phyloP scores from a whole-genome alignment of 345 rosid genomes.

The Corymbia maculata region DNA sequence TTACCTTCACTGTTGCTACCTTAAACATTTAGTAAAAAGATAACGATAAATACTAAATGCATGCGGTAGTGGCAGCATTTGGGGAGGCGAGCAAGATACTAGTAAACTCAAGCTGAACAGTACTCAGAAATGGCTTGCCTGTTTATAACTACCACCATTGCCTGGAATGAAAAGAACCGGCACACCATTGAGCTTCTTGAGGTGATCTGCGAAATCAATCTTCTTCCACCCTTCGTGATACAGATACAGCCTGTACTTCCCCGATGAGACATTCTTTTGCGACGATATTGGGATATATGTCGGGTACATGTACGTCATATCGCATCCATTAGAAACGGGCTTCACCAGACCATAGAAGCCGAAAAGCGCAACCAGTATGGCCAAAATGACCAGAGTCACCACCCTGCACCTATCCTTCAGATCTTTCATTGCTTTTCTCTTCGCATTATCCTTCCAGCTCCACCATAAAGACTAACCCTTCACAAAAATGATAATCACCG shows the following conservation, averaged over 20 bases:
- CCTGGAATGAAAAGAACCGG: constrained; percentile 97
- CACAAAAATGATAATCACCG: not conserved
- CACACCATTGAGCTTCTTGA: constrained; percentile 80
- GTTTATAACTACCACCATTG: constrained; percentile 95
- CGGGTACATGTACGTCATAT: constrained; percentile 97
- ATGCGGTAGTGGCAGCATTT: not conserved
- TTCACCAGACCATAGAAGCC: constrained; percentile 54
- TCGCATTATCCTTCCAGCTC: not conserved
- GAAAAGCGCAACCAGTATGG: constrained; percentile 41
- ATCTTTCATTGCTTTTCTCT: constrained; percentile 20
- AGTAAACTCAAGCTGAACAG: not conserved
- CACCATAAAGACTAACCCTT: not conserved
- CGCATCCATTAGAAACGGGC: constrained; percentile 81
- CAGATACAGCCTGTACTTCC: constrained; percentile 68
- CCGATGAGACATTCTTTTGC: constrained; percentile 21
- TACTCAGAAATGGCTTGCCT: constrained; percentile 23
- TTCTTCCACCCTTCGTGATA: constrained; percentile 98
- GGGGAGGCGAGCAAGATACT: not conserved
- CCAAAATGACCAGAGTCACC: constrained; percentile 25
- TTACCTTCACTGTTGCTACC: not conserved
- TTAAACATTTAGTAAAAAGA: not conserved
- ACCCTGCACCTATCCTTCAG: constrained; percentile 40
- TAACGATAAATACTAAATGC: not conserved
- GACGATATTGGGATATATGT: constrained; percentile 77
- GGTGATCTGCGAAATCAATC: constrained; percentile 71